These are phyloP conservation scores for Pezicula radicicola DNA, from an alignment of 2,329 filamentous ascomycete species.

Conservation along the genomic window DNA sequence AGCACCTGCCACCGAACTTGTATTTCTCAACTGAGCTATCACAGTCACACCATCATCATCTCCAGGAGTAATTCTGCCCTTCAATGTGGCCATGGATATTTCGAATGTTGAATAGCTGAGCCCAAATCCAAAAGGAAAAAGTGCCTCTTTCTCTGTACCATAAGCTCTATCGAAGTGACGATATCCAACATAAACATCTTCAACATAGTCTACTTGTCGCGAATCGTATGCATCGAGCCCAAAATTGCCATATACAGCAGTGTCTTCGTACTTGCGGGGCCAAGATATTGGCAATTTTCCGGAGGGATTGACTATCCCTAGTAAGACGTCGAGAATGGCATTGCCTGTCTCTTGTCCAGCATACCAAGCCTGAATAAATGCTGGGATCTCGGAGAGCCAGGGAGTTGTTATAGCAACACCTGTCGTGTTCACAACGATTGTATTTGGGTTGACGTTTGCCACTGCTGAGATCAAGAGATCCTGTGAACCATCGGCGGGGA, in stretches of 20 bases:
- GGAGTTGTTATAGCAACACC: not conserved
- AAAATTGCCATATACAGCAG: slow-evolving; percentile 5
- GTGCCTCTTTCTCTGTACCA: slow-evolving; percentile 46
- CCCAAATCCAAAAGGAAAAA: slow-evolving; percentile 63
- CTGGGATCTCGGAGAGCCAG: slow-evolving; percentile 3
- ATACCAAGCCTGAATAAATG: slow-evolving; percentile 48
- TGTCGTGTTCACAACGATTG: slow-evolving; percentile 3
- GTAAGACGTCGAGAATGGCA: slow-evolving; percentile 60
- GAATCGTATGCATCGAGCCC: slow-evolving; percentile 60
- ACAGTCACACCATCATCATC: not conserved
- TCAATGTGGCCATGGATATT: not conserved
- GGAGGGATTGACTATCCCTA: slow-evolving; percentile 7
- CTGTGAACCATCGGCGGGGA: slow-evolving; percentile 6
- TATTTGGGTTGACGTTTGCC: slow-evolving; percentile 32
- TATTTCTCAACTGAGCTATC: not conserved
- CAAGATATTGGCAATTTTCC: slow-evolving; percentile 13
- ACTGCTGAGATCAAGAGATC: slow-evolving; percentile 41
- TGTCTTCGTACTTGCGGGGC: slow-evolving; percentile 3
- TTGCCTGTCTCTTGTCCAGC: slow-evolving; percentile 64
- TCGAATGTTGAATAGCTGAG: slow-evolving; percentile 58
- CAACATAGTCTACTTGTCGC: slow-evolving; percentile 57
- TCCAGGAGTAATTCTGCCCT: not conserved
- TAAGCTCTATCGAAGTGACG: slow-evolving; percentile 49
- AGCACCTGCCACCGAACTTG: not conserved
- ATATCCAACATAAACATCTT: slow-evolving; percentile 63